Base-by-base conservation (phyloP, 129 eudicot genomes). In the Centella asiatica region DNA sequence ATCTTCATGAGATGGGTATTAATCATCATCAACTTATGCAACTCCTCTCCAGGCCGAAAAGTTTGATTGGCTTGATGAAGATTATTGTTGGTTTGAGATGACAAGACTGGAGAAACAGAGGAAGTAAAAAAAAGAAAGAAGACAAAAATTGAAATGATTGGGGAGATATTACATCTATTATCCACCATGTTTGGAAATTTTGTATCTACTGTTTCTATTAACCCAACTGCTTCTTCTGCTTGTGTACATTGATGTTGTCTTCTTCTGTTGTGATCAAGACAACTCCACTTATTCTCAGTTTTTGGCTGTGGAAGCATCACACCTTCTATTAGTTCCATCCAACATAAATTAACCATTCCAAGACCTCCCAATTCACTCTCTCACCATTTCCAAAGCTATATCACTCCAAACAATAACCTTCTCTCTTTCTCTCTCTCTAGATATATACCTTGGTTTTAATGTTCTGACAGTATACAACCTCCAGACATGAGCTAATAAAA, bases 1-100 rank as follows among this genome's bases (percentile, higher is more conserved):
- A 90, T 87, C 76, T 74, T 90, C 77, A 51, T 73, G 46, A 90
- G 85, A 69, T 78, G 95, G 48, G 79, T 78, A 67, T 76, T 76
- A 29, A 85, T 69, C 32, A 72, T 53, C 64, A 78, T 84, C 76
- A 84, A 49, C 80, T 80, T 81, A 48, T 77, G 81, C 33, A 78
- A 42, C 61, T 81, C 84, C 33, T 83, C 61, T 19, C 28, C 67
- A 19, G 87, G 81, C 36, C 78, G 76, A 68, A 90, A 78, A 63
- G 65, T 40, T 17, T 80, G 89, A 64, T 75, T 76, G 23, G 71
- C 33, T 15, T 47, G 44, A 44, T 66, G 77, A 73, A 68, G 62
- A 13, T 65, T n/a, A n/a, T n/a, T 65, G 23, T n/a, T 48, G 19
- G 66, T 40, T 50, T 46, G 22, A 2, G 47, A 64, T 0, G 83